Base-by-base conservation (phyloP, 108 stramenopile species). In the Aurantiochytrium sp. region DNA sequence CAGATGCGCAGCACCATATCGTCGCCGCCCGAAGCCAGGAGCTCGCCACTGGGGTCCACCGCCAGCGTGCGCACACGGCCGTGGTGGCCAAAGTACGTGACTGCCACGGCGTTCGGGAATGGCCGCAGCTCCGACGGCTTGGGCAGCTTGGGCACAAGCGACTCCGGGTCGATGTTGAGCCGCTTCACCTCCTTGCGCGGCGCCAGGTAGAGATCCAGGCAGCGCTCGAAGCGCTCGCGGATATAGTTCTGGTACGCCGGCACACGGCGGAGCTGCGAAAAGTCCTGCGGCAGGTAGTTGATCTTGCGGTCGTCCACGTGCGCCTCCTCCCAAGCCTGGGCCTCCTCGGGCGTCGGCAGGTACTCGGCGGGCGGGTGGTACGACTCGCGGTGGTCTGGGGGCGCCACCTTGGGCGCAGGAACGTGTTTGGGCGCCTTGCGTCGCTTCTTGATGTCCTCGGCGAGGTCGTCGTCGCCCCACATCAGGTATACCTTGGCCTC, bases 281-380 rank as follows among this genome's bases (percentile, higher is more conserved):
- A 95, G 55, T 96, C 96, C 87, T 95, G 93, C 12, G 99, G 99
- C 81, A 98, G 89, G 73, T 98, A 91, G 24, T 97, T 96, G 89
- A 96, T 91, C 15, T 97, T 96, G 39, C 99, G 95, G 73, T 97
- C 97, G 69, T 94, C 89, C 22, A 94, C 92, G 55, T 97, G 96
- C 91, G 97, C 86, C 4, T 95, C 95, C 87, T 95, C 92, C 98
- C 97, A 98, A 89, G 96, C 91, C 90, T 97, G 92, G 55, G 93
- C 65, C 86, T 98, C 99, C 86, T 99, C 96, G 86, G 95, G 94
- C 2, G 95, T 97, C 6, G 97, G 95, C 4, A 98, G 69, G 88
- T 98, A 99, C 89, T 99, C 99, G 81, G 93, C 95, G 0, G 99
- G 99, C 34, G 99, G 99, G 85, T 96, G 93, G 93, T 99, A 99